Evolutionary conservation across 257 asterid species (phyloP).

Genomic region (Lycium ferocissimum): DNA sequence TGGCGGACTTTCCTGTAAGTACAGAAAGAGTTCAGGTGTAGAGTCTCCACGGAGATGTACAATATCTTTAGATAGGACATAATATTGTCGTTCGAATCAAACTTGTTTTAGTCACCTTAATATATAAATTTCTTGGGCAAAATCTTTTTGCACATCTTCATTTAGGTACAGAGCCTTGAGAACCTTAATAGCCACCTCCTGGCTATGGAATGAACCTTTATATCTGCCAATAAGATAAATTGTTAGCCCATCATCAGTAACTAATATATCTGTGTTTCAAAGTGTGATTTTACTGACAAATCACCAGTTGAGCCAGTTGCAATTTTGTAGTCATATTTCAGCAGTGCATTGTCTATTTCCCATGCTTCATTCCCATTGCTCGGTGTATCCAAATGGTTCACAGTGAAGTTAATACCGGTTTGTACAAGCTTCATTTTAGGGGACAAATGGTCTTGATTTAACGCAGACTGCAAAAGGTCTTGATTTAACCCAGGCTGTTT

Average conservation of each 20-base stretch:
- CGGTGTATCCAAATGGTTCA: slow-evolving; percentile 56
- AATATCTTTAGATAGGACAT: neutral
- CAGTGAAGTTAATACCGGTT: slow-evolving; percentile 37
- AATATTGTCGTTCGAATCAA: no score
- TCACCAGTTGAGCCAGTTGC: slow-evolving; percentile 75
- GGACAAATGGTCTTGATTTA: slow-evolving; percentile 43
- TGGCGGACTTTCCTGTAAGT: slow-evolving; percentile 82
- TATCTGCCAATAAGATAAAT: slow-evolving; percentile 49
- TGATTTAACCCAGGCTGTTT: slow-evolving; percentile 46
- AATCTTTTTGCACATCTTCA: slow-evolving; percentile 65
- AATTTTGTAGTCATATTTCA: slow-evolving; percentile 68
- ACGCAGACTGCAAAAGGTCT: slow-evolving; percentile 39
- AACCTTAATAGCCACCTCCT: slow-evolving; percentile 89
- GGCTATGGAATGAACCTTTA: slow-evolving; percentile 70
- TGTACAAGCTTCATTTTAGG: slow-evolving; percentile 41
- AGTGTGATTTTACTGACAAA: slow-evolving; percentile 56
- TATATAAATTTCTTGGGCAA: slow-evolving; percentile 84
- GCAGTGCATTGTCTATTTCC: slow-evolving; percentile 74
- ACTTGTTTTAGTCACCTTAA: slow-evolving; percentile 56
- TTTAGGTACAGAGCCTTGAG: slow-evolving; percentile 59
- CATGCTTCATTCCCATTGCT: slow-evolving; percentile 68
- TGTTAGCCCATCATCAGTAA: neutral
- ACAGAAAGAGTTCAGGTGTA: neutral
- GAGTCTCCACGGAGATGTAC: neutral
- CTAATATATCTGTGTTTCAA: neutral